phyloP scores from a whole-genome alignment of 139 green algal genomes.

The Yamagishiella unicocca region DNA sequence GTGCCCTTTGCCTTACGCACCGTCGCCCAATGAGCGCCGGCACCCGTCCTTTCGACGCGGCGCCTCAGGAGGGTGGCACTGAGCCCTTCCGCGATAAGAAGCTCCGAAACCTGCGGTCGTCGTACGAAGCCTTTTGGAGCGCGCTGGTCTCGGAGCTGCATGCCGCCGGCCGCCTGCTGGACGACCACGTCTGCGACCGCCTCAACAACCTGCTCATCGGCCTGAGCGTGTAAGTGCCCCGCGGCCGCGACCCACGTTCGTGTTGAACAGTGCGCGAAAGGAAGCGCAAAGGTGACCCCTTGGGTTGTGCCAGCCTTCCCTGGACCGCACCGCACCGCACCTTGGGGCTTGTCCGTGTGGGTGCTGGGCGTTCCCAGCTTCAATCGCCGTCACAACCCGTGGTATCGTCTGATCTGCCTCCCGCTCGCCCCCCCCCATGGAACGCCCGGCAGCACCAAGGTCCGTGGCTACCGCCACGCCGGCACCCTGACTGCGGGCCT shows the following conservation, averaged over 20 bases:
- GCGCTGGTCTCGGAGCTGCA: conserved; percentile 53
- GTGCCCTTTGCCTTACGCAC: too few species aligned
- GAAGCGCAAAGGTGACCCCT: too few species aligned
- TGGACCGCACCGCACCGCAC: too few species aligned
- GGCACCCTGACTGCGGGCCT: conserved; percentile 80
- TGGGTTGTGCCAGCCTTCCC: too few species aligned
- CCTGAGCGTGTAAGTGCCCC: conserved; percentile 78
- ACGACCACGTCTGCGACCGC: conserved; percentile 74
- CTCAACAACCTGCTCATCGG: conserved; percentile 66
- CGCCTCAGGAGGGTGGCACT: conserved; percentile 64
- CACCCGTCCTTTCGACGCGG: too few species aligned
- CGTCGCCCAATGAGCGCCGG: too few species aligned
- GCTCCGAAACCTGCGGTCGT: conserved; percentile 53
- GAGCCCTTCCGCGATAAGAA: conserved; percentile 63
- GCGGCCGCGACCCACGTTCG: too few species aligned
- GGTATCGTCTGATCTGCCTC: too few species aligned
- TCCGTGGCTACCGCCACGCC: conserved; percentile 72
- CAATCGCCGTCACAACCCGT: too few species aligned
- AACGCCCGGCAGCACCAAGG: conserved; percentile 72
- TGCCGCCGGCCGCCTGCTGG: conserved; percentile 63
- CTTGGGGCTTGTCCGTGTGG: too few species aligned
- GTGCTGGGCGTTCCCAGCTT: too few species aligned
- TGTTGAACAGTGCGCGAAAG: too few species aligned
- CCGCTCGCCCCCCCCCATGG: not conserved
- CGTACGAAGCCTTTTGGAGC: conserved; percentile 78